A percentile compares a stretch with the other conserved stretches of the same genome.
Conservation (phyloP, 1,139 yeast species). For the Kurtzmaniella quercitrusa region DNA sequence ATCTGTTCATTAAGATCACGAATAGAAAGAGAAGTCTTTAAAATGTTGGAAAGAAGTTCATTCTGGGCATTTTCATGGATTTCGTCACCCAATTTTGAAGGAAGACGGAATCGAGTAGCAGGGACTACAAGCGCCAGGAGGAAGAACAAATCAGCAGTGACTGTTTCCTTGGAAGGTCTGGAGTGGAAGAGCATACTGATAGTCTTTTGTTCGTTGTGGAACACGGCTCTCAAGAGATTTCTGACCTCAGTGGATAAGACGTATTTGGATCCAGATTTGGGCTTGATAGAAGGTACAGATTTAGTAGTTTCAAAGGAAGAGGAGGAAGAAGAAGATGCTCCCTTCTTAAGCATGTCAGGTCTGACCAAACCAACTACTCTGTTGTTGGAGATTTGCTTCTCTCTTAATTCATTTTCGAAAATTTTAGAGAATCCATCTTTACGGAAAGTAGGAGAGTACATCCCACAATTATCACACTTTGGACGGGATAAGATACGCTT, state of each 20-base stretch:
- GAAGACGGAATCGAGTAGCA: constrained; percentile 93
- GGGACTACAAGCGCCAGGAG: constrained; percentile 87
- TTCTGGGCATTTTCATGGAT: constrained; percentile 93
- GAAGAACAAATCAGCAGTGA: constrained; percentile 87
- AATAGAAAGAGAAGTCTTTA: constrained; percentile 75
- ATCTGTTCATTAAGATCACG: constrained; percentile 86
- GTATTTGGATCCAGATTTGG: constrained; percentile 74
- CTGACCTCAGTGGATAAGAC: constrained; percentile 84
- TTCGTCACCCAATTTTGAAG: constrained; percentile 95
- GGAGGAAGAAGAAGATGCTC: constrained; percentile 10
- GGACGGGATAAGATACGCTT: constrained; percentile 68
- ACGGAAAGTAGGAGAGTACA: constrained; percentile 91
- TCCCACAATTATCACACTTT: constrained; percentile 92
- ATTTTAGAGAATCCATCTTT: constrained; percentile 93
- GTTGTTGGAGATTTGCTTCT: constrained; percentile 76
- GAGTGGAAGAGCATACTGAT: constrained; percentile 69
- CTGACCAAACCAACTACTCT: constrained; percentile 75
- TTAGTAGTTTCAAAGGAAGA: constrained; percentile 8
- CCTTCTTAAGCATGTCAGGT: constrained; percentile 58
- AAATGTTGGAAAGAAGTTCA: constrained; percentile 74
- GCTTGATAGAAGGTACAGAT: constrained; percentile 43
- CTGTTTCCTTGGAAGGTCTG: constrained; percentile 54
- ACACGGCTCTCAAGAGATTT: constrained; percentile 70
- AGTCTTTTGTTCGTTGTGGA: constrained; percentile 63
- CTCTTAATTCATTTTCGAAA: constrained; percentile 81